Evolutionary conservation across 495 filamentous ascomycete species (phyloP).

Genomic region (Cercophora samala): DNA sequence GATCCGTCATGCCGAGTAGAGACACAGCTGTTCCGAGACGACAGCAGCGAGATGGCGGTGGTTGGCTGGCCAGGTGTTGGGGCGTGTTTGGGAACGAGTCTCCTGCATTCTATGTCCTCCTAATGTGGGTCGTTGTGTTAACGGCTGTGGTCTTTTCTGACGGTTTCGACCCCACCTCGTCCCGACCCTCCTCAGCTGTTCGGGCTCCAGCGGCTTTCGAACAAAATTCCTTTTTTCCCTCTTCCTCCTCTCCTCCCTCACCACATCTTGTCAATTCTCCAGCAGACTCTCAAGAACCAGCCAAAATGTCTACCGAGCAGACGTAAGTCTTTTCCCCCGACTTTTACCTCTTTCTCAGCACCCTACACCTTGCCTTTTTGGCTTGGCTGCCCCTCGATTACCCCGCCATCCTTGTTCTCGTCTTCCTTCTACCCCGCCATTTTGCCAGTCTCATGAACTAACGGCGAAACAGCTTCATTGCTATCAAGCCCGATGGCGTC

Average conservation of each 20-base stretch:
- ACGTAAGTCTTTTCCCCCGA: slow-evolving; percentile 63
- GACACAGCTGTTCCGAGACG: not conserved
- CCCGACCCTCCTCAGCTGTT: slow-evolving; percentile 13
- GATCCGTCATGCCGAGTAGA: not conserved
- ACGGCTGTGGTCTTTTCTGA: slow-evolving; percentile 23
- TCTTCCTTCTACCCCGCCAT: slow-evolving; percentile 7
- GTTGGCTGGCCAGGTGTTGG: not conserved
- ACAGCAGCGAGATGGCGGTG: not conserved
- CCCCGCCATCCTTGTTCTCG: slow-evolving; percentile 28
- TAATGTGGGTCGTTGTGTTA: slow-evolving; percentile 22
- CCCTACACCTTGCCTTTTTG: not conserved
- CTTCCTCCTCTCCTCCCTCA: slow-evolving; percentile 36
- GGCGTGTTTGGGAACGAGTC: slow-evolving; percentile 6
- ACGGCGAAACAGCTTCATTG: slow-evolving; percentile 79
- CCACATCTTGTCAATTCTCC: slow-evolving; percentile 32
- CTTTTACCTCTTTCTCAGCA: not conserved
- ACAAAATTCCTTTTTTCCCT: slow-evolving; percentile 27
- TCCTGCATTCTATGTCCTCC: slow-evolving; percentile 12
- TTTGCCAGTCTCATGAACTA: slow-evolving; percentile 42
- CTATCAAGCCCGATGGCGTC: slow-evolving; percentile 98
- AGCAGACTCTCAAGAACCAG: slow-evolving; percentile 36
- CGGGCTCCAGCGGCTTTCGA: slow-evolving; percentile 13
- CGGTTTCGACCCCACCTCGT: slow-evolving; percentile 18
- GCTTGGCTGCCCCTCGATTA: slow-evolving; percentile 28
- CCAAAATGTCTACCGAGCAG: slow-evolving; percentile 83